Percentiles rank a stretch among this genome's conserved stretches.
These are phyloP conservation scores for Poteriospumella lacustris DNA, from an alignment of 108 stramenopile species.

Conservation along the genomic window DNA sequence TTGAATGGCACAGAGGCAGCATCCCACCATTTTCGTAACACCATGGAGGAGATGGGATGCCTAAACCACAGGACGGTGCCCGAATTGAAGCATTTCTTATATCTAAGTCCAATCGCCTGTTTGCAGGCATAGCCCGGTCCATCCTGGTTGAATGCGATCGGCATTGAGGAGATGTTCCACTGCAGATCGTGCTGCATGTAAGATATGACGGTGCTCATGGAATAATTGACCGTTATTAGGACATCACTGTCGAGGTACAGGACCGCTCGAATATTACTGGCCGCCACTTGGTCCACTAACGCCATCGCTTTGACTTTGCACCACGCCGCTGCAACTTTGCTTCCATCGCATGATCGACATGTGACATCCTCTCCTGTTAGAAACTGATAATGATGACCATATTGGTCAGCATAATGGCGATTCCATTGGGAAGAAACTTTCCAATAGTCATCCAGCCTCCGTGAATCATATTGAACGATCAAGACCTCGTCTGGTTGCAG, in stretches of 20 bases:
- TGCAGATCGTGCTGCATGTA: not conserved
- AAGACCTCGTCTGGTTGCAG: not conserved
- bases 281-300: not conserved
- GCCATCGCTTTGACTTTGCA: constrained; percentile 27
- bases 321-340: not conserved
- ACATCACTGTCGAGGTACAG: constrained; percentile 19
- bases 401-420: not conserved
- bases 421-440: constrained; percentile 13
- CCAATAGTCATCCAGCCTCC: constrained; percentile 5
- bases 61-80: constrained; percentile 23
- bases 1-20: not conserved
- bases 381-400: constrained; percentile 25
- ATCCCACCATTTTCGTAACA: constrained; percentile 3
- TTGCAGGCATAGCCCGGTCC: constrained; percentile 21
- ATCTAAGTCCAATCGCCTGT: not conserved
- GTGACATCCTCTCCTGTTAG: not conserved
- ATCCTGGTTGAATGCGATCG: constrained; percentile 29
- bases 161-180: not conserved
- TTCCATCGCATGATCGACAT: not conserved
- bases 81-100: constrained; percentile 6
- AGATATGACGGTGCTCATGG: not conserved
- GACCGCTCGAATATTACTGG: not conserved
- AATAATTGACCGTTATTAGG: not conserved
- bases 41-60: not conserved
- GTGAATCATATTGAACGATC: constrained; percentile 2